Conservation (phyloP, 2,329 filamentous ascomycete species). For the Colletotrichum navitas region DNA sequence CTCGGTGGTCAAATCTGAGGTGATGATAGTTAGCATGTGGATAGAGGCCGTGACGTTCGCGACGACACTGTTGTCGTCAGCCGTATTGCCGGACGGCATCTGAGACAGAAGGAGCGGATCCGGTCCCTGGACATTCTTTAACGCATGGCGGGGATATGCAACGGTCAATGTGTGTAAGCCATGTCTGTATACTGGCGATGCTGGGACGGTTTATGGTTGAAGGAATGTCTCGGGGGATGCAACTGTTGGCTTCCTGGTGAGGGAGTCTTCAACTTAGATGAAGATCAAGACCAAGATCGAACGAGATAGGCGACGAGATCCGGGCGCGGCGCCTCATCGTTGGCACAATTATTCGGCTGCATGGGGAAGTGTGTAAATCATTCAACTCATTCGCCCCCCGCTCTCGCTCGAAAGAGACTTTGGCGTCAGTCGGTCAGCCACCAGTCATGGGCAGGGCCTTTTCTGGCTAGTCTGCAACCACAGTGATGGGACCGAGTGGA, state of each 20-base stretch:
- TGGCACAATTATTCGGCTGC: neutral
- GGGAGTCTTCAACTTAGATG: conserved; percentile 7
- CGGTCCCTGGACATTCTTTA: neutral
- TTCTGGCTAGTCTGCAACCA: neutral
- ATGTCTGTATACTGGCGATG: neutral
- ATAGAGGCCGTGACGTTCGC: conserved; percentile 4
- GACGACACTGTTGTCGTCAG: conserved; percentile 7
- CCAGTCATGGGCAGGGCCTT: neutral
- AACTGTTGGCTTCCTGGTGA: neutral
- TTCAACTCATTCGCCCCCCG: neutral
- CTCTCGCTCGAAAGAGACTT: neutral
- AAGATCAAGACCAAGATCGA: conserved; percentile 18
- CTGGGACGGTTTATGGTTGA: no score
- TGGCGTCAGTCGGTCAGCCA: no score
- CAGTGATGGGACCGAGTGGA: neutral
- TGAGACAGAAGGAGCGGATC: conserved; percentile 5
- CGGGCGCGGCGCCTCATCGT: conserved; percentile 33
- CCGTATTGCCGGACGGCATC: neutral
- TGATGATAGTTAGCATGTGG: neutral
- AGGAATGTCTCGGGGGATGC: conserved; percentile 1
- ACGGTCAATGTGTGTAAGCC: neutral
- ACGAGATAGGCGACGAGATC: conserved; percentile 32
- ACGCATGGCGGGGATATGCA: neutral
- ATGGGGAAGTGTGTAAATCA: neutral
- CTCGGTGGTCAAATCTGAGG: neutral